Evolutionary conservation across 2,329 filamentous ascomycete genomes (phyloP), one percentile per base, ranked within the genome.

Genomic region (Sordariomycetes sp.): DNA sequence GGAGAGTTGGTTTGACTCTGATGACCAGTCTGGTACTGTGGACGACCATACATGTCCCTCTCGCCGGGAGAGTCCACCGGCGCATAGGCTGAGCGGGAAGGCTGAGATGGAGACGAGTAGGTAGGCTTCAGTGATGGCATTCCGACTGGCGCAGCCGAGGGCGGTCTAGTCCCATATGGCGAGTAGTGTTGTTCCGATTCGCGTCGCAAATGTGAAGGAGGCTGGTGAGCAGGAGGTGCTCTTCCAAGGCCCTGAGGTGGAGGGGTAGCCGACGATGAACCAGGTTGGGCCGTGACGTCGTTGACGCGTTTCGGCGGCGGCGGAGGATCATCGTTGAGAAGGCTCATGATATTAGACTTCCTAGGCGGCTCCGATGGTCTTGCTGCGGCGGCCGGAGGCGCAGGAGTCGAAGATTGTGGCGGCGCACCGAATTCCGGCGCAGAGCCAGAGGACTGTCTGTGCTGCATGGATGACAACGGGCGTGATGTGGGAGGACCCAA

Each of bases 281-380:
- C 41, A 9, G 57, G 49, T 12, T 47, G 47, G 33, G 48, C 47
- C 9, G 62, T 57, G 8, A 75, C 59, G 35, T 75, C 70, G 26
- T 41, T 55, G 20, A 74, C 56, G 21, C 70, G 62, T 51, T 75
- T 74, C 19, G 39, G 29, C 6, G 66, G 57, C 6, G 64, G 57
- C 4, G 58, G 58, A 7, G 68, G 64, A 34, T 79, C 75, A 40
- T 79, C 72, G 43, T 78, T 78, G 4, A 81, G 59, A 39, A 81
- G 52, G 1, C 73, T 72, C 67, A 79, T 76, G 40, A 81, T 66
- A 41, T 61, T 79, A 11, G 74, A 78, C 57, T 79, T 79, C n/a
- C 69, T 64, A 30, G 57, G n/a, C n/a, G n/a, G 57, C 42, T 72
- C 69, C 3, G 68, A 50, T 25, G 63, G 53, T 19, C 63, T 54